Conservation (phyloP, 1,284 basidiomycete genomes). For the Calocybe gambosa region DNA sequence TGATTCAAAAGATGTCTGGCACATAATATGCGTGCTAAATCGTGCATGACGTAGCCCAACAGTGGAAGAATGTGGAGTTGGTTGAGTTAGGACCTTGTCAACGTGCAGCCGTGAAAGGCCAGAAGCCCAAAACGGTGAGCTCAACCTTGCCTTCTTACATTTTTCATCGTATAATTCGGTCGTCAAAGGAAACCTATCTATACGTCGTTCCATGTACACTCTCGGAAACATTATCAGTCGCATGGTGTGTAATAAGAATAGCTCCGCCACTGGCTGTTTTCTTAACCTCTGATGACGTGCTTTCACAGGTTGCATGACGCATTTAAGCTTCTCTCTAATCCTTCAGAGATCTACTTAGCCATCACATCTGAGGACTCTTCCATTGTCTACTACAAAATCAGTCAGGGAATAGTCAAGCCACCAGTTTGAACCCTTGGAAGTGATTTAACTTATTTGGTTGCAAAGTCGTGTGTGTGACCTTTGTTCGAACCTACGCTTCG, state of each 20-base stretch:
- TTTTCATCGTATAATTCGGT: neutral
- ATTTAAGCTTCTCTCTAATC: slow-evolving; percentile 43
- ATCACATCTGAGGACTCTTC: slow-evolving; percentile 73
- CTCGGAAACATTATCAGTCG: slow-evolving; percentile 53
- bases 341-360: slow-evolving; percentile 57
- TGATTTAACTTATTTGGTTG: neutral
- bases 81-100: slow-evolving; percentile 51
- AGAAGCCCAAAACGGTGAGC: slow-evolving; percentile 48
- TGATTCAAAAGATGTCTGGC: slow-evolving; percentile 19
- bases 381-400: slow-evolving; percentile 77
- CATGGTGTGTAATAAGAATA: slow-evolving; percentile 24
- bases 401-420: slow-evolving; percentile 69
- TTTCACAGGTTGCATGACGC: slow-evolving; percentile 47
- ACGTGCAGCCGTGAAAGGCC: slow-evolving; percentile 56
- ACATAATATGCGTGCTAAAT: slow-evolving; percentile 1
- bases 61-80: slow-evolving; percentile 60
- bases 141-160: neutral
- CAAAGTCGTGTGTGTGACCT: neutral
- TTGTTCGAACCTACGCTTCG: neutral
- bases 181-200: slow-evolving; percentile 30
- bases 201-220: slow-evolving; percentile 65
- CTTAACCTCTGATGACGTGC: neutral
- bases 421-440: slow-evolving; percentile 36
- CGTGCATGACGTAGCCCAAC: slow-evolving; percentile 43
- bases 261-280: neutral